These are phyloP conservation scores for Solanum infundibuliforme DNA, from an alignment of 257 asterid species.

Conservation along the genomic window DNA sequence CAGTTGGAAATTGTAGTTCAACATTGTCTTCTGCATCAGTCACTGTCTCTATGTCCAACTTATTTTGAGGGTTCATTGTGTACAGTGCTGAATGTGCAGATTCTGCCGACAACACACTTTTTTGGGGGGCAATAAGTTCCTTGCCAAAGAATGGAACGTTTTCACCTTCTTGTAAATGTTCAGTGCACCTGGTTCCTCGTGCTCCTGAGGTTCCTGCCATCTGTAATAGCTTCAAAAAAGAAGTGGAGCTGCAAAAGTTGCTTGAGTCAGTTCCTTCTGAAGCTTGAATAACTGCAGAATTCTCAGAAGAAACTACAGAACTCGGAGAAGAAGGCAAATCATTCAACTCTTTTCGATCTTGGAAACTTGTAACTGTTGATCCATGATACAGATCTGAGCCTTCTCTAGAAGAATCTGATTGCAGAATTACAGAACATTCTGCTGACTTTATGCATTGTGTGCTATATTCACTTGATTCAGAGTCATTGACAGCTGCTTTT, in stretches of 20 bases:
- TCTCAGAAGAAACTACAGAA: slow-evolving; percentile 58
- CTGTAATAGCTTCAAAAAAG: slow-evolving; percentile 50
- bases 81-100: slow-evolving; percentile 34
- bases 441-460: slow-evolving; percentile 14
- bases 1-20: slow-evolving; percentile 16
- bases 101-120: slow-evolving; percentile 55
- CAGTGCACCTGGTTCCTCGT: slow-evolving; percentile 17
- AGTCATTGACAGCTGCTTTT: slow-evolving; percentile 19
- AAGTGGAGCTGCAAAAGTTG: slow-evolving; percentile 22
- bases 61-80: slow-evolving; percentile 23
- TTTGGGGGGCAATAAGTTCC: slow-evolving; percentile 32
- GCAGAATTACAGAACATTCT: slow-evolving; percentile 19
- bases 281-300: slow-evolving; percentile 37
- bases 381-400: slow-evolving; percentile 28
- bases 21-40: slow-evolving; percentile 21
- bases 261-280: slow-evolving; percentile 32
- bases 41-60: slow-evolving; percentile 3
- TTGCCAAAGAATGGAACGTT: slow-evolving; percentile 4
- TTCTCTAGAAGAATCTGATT: slow-evolving; percentile 23
- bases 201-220: slow-evolving; percentile 32
- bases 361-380: slow-evolving; percentile 18
- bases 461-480: slow-evolving; percentile 13
- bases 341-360: slow-evolving; percentile 41
- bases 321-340: slow-evolving; percentile 57
- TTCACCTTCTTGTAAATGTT: slow-evolving; percentile 14